Percentiles rank a stretch among this genome's conserved stretches.
Evolutionary conservation across 768 basidiomycete species (phyloP).

Genomic region (Suillus ampliporus): DNA sequence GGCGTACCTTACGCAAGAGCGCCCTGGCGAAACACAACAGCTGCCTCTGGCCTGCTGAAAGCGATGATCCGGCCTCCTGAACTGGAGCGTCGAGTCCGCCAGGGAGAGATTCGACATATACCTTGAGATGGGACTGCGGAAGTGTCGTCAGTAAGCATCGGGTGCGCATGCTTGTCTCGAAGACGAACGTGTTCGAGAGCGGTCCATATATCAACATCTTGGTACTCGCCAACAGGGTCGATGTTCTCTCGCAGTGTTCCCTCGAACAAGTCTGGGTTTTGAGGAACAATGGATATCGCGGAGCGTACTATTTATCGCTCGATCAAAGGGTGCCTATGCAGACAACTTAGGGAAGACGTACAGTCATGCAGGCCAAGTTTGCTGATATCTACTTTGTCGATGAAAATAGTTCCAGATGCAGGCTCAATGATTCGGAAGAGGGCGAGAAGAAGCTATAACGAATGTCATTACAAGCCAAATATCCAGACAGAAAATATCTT

Average conservation of each 20-base stretch:
- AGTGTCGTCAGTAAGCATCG: not conserved
- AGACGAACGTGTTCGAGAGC: constrained; percentile 69
- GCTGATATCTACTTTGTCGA: constrained; percentile 80
- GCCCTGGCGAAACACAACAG: constrained; percentile 90
- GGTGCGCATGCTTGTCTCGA: not conserved
- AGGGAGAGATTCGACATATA: constrained; percentile 67
- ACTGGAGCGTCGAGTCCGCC: constrained; percentile 76
- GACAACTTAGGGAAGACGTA: constrained; percentile 14
- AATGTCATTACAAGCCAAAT: not conserved
- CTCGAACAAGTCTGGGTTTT: constrained; percentile 73
- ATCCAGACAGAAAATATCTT: constrained; percentile 21
- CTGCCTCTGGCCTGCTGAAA: constrained; percentile 87
- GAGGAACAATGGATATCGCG: constrained; percentile 85
- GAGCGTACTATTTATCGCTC: constrained; percentile 57
- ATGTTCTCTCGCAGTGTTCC: constrained; percentile 86
- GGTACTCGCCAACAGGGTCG: constrained; percentile 78
- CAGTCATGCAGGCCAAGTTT: constrained; percentile 73
- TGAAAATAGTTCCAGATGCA: constrained; percentile 63
- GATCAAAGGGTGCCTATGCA: not conserved
- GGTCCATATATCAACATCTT: constrained; percentile 86
- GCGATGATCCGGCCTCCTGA: constrained; percentile 78
- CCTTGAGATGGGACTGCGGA: constrained; percentile 65
- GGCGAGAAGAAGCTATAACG: constrained; percentile 61
- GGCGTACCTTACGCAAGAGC: constrained; percentile 68
- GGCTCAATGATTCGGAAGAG: constrained; percentile 83